phyloP scores from a whole-genome alignment of 768 basidiomycete species.

The Tulasnella sp. region DNA sequence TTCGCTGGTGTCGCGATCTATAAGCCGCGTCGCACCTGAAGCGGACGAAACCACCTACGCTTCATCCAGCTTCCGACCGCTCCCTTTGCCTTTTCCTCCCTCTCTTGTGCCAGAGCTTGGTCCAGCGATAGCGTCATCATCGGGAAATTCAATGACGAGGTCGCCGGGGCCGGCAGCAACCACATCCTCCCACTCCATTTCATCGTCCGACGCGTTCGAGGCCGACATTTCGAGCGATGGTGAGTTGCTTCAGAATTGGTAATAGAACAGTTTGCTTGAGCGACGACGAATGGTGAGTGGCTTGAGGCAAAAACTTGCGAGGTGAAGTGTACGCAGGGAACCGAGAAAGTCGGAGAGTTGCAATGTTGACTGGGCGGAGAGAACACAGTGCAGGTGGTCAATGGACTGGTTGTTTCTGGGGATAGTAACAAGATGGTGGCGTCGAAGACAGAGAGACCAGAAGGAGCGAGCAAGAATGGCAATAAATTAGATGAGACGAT shows the following conservation, averaged over 20 bases:
- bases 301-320: neutral
- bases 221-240: neutral
- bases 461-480: neutral
- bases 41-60: neutral
- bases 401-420: neutral
- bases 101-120: neutral
- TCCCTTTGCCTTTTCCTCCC: conserved; percentile 2
- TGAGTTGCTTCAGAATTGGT: neutral
- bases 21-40: neutral
- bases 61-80: conserved; percentile 12
- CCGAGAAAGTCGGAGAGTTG: neutral
- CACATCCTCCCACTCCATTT: conserved; percentile 19
- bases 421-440: neutral
- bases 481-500: neutral
- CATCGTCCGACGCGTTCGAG: conserved; percentile 16
- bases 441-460: neutral
- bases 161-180: conserved; percentile 1
- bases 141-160: conserved; percentile 9
- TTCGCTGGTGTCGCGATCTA: neutral
- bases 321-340: neutral
- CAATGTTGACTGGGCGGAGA: neutral
- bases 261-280: neutral
- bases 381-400: neutral
- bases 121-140: neutral
- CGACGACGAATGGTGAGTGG: neutral